Evolutionary conservation across 1,139 yeast species (phyloP).

Genomic region (Lodderomyces oxycetoniae): DNA sequence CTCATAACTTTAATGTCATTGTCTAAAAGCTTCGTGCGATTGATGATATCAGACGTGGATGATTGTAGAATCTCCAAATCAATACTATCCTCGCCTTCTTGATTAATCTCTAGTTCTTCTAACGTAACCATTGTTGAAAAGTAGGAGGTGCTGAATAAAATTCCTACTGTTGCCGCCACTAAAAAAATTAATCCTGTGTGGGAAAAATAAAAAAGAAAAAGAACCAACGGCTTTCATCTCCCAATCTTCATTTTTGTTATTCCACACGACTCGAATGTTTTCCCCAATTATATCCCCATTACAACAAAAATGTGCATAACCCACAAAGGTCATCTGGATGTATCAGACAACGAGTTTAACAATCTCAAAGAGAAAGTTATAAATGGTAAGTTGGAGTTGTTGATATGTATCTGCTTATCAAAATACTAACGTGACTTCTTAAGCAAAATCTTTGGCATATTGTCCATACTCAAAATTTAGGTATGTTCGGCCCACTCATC

Average conservation of each 20-base stretch:
- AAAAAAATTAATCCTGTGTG: too few relatives aligned
- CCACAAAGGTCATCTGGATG: conserved; percentile 13
- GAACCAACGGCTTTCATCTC: too few relatives aligned
- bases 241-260: not conserved
- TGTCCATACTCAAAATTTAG: conserved; percentile 80
- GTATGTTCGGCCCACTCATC: conserved; percentile 22
- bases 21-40: conserved; percentile 82
- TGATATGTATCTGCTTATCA: too few relatives aligned
- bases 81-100: conserved; percentile 48
- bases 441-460: conserved; percentile 56
- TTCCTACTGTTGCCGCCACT: not conserved
- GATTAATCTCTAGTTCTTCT: conserved; percentile 56
- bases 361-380: conserved; percentile 24
- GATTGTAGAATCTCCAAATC: conserved; percentile 79
- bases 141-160: not conserved
- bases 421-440: conserved; percentile 6
- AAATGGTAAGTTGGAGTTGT: conserved; percentile 21
- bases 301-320: conserved; percentile 2
- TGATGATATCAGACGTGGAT: conserved; percentile 77
- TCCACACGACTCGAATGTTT: conserved; percentile 6
- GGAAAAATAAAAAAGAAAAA: too few relatives aligned
- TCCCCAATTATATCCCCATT: not conserved
- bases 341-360: conserved; percentile 23
- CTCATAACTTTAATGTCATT: conserved; percentile 95
- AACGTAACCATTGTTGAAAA: conserved; percentile 52